Conservation (phyloP, 768 basidiomycete genomes). For the Auricularia heimuer region DNA sequence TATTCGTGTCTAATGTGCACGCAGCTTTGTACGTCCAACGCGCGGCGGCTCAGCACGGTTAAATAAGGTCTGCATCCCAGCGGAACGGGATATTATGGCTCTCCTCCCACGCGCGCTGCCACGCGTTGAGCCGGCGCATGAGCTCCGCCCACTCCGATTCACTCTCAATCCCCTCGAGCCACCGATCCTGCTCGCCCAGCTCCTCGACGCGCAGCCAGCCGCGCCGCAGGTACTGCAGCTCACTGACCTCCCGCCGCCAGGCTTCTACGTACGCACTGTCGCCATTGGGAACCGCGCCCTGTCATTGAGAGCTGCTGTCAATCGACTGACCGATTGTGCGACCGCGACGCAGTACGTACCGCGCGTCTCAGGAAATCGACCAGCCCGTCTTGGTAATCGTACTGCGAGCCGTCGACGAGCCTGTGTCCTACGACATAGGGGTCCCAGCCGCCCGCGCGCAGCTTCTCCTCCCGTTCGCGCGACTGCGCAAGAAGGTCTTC, state of each 20-base stretch:
- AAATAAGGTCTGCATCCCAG: neutral
- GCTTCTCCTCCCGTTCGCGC: slow-evolving; percentile 28
- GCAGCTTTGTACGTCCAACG: too few relatives aligned
- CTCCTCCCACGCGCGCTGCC: neutral
- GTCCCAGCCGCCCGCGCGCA: slow-evolving; percentile 34
- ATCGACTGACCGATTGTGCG: too few relatives aligned
- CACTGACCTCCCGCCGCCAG: too few relatives aligned
- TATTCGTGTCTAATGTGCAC: too few relatives aligned
- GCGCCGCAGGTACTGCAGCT: too few relatives aligned
- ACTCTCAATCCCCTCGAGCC: too few relatives aligned
- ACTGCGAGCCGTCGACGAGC: slow-evolving; percentile 23
- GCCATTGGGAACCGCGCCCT: too few relatives aligned
- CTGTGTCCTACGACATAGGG: slow-evolving; percentile 41
- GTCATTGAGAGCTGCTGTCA: too few relatives aligned
- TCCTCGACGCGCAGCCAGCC: too few relatives aligned
- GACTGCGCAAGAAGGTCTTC: slow-evolving; percentile 28
- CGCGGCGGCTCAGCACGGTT: neutral
- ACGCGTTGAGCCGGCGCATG: too few relatives aligned
- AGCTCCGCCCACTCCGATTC: too few relatives aligned
- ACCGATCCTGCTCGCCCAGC: too few relatives aligned
- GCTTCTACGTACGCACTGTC: neutral
- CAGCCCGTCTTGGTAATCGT: slow-evolving; percentile 26
- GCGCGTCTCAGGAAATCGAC: slow-evolving; percentile 18
- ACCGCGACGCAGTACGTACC: neutral
- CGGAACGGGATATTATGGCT: slow-evolving; percentile 2